Evolutionary conservation across 2,329 filamentous ascomycete genomes (phyloP), one percentile per base, ranked within the genome.

Genomic region (Chrysoporthe deuterocubensis): DNA sequence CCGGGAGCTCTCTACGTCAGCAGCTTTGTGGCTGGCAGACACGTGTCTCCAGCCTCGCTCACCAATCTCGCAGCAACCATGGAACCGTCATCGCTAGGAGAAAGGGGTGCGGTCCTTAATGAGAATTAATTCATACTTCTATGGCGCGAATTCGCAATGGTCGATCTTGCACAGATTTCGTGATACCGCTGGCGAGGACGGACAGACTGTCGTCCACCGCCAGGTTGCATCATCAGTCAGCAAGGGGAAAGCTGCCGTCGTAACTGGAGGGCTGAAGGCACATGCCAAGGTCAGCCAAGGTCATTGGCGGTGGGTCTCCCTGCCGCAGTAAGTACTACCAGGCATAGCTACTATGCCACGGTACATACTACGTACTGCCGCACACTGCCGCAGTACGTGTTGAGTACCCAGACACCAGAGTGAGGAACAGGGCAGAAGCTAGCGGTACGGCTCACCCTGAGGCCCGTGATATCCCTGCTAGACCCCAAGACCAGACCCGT

Each of bases 141-240:
- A 26, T 26, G 26, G 26, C 26, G 26, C 26, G 26, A 26, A 26
- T 26, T 26, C 26, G 26, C 26, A 26, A 26, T 26, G 26, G 26
- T 26, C 26, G 26, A 26, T 26, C 26, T 26, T 26, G 26, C 26
- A 26, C 26, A 26, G 37, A 40, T 9, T 48, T 26, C 44, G 46
- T 50, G 9, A 50, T 21, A 21, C 21, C 21, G n/a, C 18, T 8
- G 9, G 46, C n/a, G 46, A 50, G 46, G n/a, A 50, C 21, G 18
- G 50, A 1, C 16, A 5, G 32, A 32, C 21, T 4, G 48, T 32
- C 21, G 48, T 52, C 13, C 6, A 50, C 14, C 48, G 5, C 32
- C 11, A 54, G 26, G 21, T 54, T 26, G 13, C 32, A 54, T 54
- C 50, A 54, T 54, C 50, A 54, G 50, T 34, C 50, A 54, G 50